Percentiles rank a stretch among this genome's conserved stretches.
These are phyloP conservation scores for Kalaharituber pfeilii DNA, from an alignment of 2,329 filamentous ascomycete species.

Conservation along the genomic window DNA sequence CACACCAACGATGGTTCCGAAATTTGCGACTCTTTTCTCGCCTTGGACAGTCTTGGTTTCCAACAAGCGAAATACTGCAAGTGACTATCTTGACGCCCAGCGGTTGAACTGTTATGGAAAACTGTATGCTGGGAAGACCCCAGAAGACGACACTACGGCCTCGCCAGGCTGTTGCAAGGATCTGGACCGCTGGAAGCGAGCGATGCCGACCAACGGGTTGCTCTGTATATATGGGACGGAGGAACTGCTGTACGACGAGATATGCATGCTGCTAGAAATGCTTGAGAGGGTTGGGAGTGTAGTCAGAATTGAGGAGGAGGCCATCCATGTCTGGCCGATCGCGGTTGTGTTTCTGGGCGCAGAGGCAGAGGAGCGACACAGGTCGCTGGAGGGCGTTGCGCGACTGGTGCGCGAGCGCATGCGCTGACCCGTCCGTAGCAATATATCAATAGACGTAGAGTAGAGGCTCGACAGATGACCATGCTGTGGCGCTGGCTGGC, in stretches of 20 bases:
- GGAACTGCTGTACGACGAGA: constrained; percentile 60
- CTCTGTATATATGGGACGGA: constrained; percentile 56
- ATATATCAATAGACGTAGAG: too few species aligned
- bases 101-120: constrained; percentile 52
- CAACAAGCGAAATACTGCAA: constrained; percentile 47
- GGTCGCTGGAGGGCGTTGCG: constrained; percentile 34
- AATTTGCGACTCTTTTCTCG: constrained; percentile 55
- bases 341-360: constrained; percentile 42
- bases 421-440: too few species aligned
- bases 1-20: constrained; percentile 32
- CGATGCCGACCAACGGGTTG: constrained; percentile 49
- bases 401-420: constrained; percentile 23
- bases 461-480: too few species aligned
- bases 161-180: constrained; percentile 58
- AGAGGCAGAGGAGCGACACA: constrained; percentile 34
- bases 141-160: constrained; percentile 38
- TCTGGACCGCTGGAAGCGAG: constrained; percentile 45
- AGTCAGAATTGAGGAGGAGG: constrained; percentile 42
- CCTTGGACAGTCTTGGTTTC: constrained; percentile 66
- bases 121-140: constrained; percentile 44
- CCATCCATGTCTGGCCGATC: constrained; percentile 71
- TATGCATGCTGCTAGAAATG: constrained; percentile 40
- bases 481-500: too few species aligned
- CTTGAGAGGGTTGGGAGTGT: constrained; percentile 39
- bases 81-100: constrained; percentile 55